Conservation (phyloP, 202 grass and related monocot genomes). For the Carex arenaria region DNA sequence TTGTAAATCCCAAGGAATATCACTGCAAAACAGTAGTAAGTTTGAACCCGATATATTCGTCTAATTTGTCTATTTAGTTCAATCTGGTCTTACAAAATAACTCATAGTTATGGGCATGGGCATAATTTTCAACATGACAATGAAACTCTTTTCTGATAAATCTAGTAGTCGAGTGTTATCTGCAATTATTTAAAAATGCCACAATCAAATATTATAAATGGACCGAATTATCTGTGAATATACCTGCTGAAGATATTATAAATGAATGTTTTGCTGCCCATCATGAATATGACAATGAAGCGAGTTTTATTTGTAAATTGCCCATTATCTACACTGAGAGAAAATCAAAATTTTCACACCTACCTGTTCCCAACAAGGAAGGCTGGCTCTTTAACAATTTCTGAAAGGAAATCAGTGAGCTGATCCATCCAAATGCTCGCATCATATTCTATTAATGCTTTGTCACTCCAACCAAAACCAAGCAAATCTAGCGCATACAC, state of each 20-base stretch:
- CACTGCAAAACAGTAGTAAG: background rate
- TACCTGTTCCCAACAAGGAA: slow-evolving; percentile 93
- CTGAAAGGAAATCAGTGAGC: slow-evolving; percentile 84
- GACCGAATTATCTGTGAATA: background rate
- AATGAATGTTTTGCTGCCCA: background rate
- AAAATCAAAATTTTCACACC: background rate
- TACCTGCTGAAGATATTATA: background rate
- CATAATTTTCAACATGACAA: background rate
- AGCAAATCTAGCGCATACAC: slow-evolving; percentile 93
- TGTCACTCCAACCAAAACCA: slow-evolving; percentile 96
- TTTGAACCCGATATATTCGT: background rate
- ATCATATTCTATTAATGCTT: slow-evolving; percentile 92
- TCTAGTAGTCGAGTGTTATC: background rate
- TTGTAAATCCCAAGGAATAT: background rate
- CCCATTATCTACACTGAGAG: background rate
- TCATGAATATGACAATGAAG: background rate
- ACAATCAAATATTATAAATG: background rate
- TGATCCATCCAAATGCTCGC: slow-evolving; percentile 89
- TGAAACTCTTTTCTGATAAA: background rate
- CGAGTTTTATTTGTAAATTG: background rate
- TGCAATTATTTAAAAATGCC: background rate
- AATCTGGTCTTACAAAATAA: background rate
- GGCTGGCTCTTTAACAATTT: slow-evolving; percentile 78
- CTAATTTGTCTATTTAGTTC: background rate
- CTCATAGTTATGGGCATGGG: background rate